Percentiles rank a stretch among this genome's conserved stretches.
Evolutionary conservation across 768 basidiomycete species (phyloP).

Genomic region (Mrakia blollopis): DNA sequence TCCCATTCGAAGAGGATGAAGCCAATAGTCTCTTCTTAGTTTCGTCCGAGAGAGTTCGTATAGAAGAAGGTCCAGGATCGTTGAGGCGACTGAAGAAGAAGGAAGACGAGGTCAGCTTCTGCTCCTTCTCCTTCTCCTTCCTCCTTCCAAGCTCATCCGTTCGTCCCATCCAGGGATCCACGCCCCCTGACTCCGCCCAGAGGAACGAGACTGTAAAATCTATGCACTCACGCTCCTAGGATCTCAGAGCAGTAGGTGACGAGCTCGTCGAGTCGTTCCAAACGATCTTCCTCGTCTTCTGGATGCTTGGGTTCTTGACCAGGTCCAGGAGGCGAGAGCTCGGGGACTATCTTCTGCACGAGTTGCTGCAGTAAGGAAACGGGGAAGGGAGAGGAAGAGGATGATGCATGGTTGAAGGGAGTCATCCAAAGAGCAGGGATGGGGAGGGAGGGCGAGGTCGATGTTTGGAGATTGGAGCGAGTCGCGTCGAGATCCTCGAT

Average conservation of each 20-base stretch:
- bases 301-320: background rate
- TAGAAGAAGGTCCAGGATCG: constrained; percentile 17
- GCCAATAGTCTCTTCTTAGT: constrained; percentile 21
- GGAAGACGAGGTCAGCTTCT: background rate
- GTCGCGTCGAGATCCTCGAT: constrained; percentile 1
- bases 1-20: constrained; percentile 23
- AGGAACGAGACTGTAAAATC: background rate
- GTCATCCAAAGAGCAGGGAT: background rate
- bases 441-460: background rate
- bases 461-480: background rate
- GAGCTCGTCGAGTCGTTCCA: constrained; percentile 14
- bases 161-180: background rate
- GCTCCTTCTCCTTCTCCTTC: background rate
- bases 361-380: background rate
- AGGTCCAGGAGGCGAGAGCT: background rate
- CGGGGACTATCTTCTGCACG: background rate
- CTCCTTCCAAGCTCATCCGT: background rate
- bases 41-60: constrained; percentile 25
- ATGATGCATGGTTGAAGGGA: background rate
- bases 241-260: constrained; percentile 11
- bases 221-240: constrained; percentile 10
- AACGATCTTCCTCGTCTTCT: background rate
- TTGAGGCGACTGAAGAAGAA: constrained; percentile 3
- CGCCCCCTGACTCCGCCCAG: background rate
- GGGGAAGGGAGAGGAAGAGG: background rate